Evolutionary conservation across 495 filamentous ascomycete species (phyloP), one percentile per base, ranked within the genome.

Genomic region (Glutinoglossum americanum): DNA sequence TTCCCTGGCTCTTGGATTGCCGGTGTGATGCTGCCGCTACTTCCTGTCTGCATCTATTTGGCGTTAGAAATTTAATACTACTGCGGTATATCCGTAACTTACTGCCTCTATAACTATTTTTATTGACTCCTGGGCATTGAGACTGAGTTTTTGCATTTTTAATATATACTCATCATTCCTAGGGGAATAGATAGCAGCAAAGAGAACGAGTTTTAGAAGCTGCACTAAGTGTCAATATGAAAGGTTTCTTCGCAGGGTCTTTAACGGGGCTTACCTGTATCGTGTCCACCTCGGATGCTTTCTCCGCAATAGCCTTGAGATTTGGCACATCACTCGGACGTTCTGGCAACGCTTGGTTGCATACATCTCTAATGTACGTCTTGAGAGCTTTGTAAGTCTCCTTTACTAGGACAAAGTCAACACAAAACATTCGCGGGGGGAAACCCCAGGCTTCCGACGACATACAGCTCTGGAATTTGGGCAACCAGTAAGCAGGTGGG

Each of bases 351-450:
- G 66, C 60, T 41, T 74, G 71, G 41, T 70, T 70, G 63, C 74
- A 75, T 62, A 79, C 70, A 56, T 79, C 74, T 30, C 71, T 73
- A 58, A 88, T 80, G 65, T 84, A 89, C 57, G 72, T 76, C 49
- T 78, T 72, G 3, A 88, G 69, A 25, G 76, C 73, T 59, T 80
- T 80, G 67, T 81, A 78, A 59, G 89, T 74, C 56, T 80, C 76
- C 69, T 86, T 84, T 54, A 88, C 62, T 64, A 62, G 59, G 55
- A 17, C 21, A 53, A 53, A 30, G 49, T 53, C 13, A 53, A 53
- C 17, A 17, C 23, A 30, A 30, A 17, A 33, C 9, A 4, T 33
- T 9, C 30, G 30, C 9, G 30, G 44, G 13, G 19, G 19, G 28
- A 58, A 11, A 21, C 19, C 9, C 7, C 13, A 27, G 57, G 13